Percentiles rank a stretch among this genome's conserved stretches.
Evolutionary conservation across 2,329 filamentous ascomycete species (phyloP).

Genomic region (Fusarium staphyleae): DNA sequence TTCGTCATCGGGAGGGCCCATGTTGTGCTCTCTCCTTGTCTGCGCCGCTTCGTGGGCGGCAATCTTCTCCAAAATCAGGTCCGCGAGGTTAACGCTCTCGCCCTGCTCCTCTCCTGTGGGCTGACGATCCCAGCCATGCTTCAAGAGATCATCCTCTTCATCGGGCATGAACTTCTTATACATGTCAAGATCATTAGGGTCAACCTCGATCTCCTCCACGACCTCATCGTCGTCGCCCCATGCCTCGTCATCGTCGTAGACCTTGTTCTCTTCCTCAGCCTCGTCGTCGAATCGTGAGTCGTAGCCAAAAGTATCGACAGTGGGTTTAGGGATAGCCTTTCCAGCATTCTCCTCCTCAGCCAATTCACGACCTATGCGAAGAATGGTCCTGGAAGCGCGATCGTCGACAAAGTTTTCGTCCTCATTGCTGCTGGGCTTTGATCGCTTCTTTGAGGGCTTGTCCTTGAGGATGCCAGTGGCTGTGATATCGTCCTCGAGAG

Average conservation of each 20-base stretch:
- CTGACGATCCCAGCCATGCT: constrained; percentile 65
- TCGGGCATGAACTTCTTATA: constrained; percentile 89
- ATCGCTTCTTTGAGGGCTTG: constrained; percentile 75
- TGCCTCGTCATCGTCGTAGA: constrained; percentile 64
- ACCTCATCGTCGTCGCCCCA: constrained; percentile 83
- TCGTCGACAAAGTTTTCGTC: constrained; percentile 82
- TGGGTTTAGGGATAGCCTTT: constrained; percentile 51
- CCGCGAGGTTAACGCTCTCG: constrained; percentile 80
- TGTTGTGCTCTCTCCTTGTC: constrained; percentile 46
- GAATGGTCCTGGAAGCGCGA: constrained; percentile 85
- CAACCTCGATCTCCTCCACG: constrained; percentile 78
- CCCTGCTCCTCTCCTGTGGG: constrained; percentile 55
- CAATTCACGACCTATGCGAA: constrained; percentile 88
- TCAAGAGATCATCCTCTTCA: constrained; percentile 75
- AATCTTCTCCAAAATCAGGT: constrained; percentile 94
- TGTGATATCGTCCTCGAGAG: constrained; percentile 86
- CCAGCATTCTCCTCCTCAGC: constrained; percentile 74
- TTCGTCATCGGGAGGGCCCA: constrained; percentile 74
- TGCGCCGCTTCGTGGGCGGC: constrained; percentile 83
- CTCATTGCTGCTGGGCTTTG: constrained; percentile 66
- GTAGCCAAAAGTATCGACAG: constrained; percentile 73
- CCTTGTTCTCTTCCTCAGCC: constrained; percentile 53
- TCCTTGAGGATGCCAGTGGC: constrained; percentile 74
- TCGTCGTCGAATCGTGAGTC: constrained; percentile 74
- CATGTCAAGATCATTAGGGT: constrained; percentile 85